A percentile compares a stretch with the other conserved stretches of the same genome.
phyloP scores from a whole-genome alignment of 2,329 filamentous ascomycete genomes.

The Fusarium scirpi region DNA sequence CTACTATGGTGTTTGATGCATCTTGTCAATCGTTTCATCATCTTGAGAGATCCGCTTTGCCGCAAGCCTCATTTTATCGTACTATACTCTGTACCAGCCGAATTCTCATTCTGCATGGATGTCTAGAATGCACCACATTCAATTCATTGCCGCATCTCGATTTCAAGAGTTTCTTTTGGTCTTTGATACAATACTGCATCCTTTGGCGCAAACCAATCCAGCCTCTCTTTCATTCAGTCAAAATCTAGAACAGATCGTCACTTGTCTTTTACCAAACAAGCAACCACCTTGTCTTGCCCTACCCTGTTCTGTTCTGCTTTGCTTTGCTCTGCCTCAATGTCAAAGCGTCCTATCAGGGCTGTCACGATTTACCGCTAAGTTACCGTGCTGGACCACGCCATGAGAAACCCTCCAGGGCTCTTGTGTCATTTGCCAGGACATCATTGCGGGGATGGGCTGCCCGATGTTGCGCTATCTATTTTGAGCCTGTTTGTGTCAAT shows the following conservation, averaged over 20 bases:
- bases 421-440: slow-evolving; percentile 43
- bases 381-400: slow-evolving; percentile 21
- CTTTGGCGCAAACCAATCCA: slow-evolving; percentile 26
- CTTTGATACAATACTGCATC: slow-evolving; percentile 16
- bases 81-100: not conserved
- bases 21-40: slow-evolving; percentile 23
- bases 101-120: slow-evolving; percentile 9
- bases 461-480: slow-evolving; percentile 38
- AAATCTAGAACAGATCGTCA: slow-evolving; percentile 44
- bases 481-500: slow-evolving; percentile 24
- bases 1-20: not conserved
- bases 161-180: not conserved
- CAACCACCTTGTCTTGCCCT: slow-evolving; percentile 25
- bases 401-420: slow-evolving; percentile 18
- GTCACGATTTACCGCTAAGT: slow-evolving; percentile 6
- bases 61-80: slow-evolving; percentile 30
- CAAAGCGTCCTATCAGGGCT: slow-evolving; percentile 34
- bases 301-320: not conserved
- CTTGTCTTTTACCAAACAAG: slow-evolving; percentile 4
- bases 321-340: slow-evolving; percentile 12
- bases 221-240: slow-evolving; percentile 12
- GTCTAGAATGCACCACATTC: slow-evolving; percentile 25
- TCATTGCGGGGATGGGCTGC: slow-evolving; percentile 39
- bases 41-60: slow-evolving; percentile 24
- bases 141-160: slow-evolving; percentile 23